Evolutionary conservation across 2,329 filamentous ascomycete genomes (phyloP).

Genomic region (Xylaria polymorpha): DNA sequence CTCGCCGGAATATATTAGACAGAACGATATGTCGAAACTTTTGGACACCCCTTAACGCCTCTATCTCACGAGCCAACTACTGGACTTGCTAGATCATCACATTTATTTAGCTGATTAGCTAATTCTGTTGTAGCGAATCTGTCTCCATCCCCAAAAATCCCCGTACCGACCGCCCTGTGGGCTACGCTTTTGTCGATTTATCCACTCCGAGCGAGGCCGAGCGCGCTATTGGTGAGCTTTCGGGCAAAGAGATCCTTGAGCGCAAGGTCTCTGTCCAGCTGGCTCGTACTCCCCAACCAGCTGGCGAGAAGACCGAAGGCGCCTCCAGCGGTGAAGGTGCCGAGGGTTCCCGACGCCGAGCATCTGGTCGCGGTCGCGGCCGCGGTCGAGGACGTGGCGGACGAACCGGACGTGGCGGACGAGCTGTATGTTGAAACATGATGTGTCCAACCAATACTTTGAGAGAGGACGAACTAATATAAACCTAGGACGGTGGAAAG

Average conservation of each 20-base stretch:
- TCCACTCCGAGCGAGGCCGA: constrained; percentile 94
- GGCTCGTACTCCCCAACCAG: constrained; percentile 93
- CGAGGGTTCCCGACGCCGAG: constrained; percentile 72
- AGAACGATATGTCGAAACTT: neutral
- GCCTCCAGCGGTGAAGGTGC: constrained; percentile 79
- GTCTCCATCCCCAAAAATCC: constrained; percentile 99
- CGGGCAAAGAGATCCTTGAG: constrained; percentile 96
- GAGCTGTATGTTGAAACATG: constrained; percentile 60
- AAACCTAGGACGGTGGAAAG: constrained; percentile 57
- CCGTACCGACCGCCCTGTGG: constrained; percentile 96
- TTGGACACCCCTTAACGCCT: neutral
- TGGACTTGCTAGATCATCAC: neutral
- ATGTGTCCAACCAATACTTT: neutral
- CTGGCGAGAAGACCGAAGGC: constrained; percentile 79
- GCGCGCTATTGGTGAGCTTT: constrained; percentile 93
- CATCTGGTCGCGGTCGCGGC: constrained; percentile 74
- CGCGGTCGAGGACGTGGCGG: constrained; percentile 74
- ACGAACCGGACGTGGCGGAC: constrained; percentile 71
- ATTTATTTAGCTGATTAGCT: constrained; percentile 25
- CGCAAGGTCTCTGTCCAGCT: constrained; percentile 99
- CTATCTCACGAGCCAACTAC: neutral
- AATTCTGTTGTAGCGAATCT: constrained; percentile 78
- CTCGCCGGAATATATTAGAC: neutral
- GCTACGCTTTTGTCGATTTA: constrained; percentile 98
- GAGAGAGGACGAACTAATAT: constrained; percentile 37